These are phyloP conservation scores for Oryza brachyantha DNA, from an alignment of 176 grass and related monocot species.

Conservation along the genomic window DNA sequence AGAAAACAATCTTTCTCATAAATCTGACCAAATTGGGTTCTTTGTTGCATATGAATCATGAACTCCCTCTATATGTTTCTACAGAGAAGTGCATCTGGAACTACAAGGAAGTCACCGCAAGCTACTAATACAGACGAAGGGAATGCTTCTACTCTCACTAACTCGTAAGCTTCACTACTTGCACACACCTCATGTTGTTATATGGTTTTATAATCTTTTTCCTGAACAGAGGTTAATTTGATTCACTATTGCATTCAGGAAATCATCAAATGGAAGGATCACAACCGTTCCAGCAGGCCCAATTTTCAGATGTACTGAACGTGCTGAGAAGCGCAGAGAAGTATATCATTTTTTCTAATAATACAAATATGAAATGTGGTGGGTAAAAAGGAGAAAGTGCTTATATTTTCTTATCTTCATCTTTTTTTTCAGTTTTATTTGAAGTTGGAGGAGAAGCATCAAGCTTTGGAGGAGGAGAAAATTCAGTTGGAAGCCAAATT, in stretches of 20 bases:
- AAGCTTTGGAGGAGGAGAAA: constrained; percentile 84
- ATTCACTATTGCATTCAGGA: not conserved
- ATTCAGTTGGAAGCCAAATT: constrained; percentile 64
- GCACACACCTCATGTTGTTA: not conserved
- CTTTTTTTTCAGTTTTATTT: constrained; percentile 61
- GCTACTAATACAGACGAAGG: constrained; percentile 24
- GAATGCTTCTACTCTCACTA: constrained; percentile 23
- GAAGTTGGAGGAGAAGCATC: constrained; percentile 96
- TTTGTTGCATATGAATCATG: not conserved
- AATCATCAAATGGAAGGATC: constrained; percentile 47
- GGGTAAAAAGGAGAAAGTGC: not conserved
- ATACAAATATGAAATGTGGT: constrained; percentile 11
- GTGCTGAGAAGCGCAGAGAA: constrained; percentile 90
- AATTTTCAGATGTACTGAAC: constrained; percentile 73
- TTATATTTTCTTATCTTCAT: not conserved
- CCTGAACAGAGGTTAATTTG: not conserved
- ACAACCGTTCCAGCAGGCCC: constrained; percentile 70
- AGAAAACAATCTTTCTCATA: not conserved
- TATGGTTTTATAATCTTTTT: not conserved
- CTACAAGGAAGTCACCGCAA: constrained; percentile 42
- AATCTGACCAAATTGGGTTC: not conserved
- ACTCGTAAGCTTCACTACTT: constrained; percentile 22
- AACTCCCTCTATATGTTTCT: not conserved
- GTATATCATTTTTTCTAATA: constrained; percentile 34
- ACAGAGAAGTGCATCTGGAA: constrained; percentile 41